Evolutionary conservation across 2,329 filamentous ascomycete genomes (phyloP).

Genomic region (Karstenula rhodostoma): DNA sequence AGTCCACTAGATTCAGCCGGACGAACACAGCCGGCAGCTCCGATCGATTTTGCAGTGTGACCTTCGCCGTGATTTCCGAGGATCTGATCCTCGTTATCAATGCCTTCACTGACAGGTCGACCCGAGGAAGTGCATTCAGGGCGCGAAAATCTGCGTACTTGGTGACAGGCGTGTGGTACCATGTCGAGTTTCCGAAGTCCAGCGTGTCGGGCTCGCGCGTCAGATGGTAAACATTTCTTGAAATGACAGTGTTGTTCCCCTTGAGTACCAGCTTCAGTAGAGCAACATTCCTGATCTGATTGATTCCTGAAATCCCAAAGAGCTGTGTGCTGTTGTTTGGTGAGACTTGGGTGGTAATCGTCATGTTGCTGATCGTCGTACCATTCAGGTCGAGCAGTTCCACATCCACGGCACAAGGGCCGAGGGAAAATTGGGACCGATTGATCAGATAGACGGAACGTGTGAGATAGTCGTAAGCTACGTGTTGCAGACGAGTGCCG

Average conservation of each 20-base stretch:
- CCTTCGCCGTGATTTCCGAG: constrained; percentile 36
- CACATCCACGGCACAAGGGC: constrained; percentile 55
- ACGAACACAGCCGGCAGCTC: constrained; percentile 66
- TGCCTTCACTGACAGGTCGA: constrained; percentile 14
- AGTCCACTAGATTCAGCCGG: constrained; percentile 59
- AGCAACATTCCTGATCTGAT: constrained; percentile 52
- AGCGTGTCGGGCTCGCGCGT: constrained; percentile 57
- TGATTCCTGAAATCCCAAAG: constrained; percentile 37
- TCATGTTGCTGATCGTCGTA: constrained; percentile 47
- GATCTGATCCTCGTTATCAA: not conserved
- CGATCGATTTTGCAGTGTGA: constrained; percentile 62
- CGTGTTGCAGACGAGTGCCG: constrained; percentile 60
- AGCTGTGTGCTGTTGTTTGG: constrained; percentile 53
- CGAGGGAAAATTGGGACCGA: constrained; percentile 54
- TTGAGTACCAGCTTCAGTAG: constrained; percentile 62
- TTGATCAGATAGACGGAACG: constrained; percentile 63
- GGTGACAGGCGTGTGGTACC: constrained; percentile 67
- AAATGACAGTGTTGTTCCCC: constrained; percentile 52
- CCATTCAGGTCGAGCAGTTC: constrained; percentile 62
- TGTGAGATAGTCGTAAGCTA: constrained; percentile 63
- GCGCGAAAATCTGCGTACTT: constrained; percentile 59
- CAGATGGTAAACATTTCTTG: constrained; percentile 70
- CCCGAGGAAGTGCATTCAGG: constrained; percentile 44
- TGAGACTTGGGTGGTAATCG: constrained; percentile 45
- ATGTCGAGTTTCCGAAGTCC: constrained; percentile 65